Conservation (phyloP, 495 filamentous ascomycete genomes). For the Viridothelium virens region DNA sequence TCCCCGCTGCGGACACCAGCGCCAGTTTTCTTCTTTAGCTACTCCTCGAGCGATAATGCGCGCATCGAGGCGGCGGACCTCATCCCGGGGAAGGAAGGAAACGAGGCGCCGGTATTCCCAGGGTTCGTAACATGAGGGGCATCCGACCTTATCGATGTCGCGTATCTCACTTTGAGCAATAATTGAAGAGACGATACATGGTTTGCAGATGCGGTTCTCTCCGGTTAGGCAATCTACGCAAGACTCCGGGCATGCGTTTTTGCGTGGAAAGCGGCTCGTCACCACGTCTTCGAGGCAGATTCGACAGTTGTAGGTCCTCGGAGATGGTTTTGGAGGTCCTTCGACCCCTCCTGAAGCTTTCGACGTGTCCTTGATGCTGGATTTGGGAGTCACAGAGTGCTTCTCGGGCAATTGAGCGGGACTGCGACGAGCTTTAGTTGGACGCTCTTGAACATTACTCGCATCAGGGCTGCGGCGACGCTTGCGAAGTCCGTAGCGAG, state of each 20-base stretch:
- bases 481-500: conserved; percentile 3
- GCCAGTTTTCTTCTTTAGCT: background rate
- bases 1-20: background rate
- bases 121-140: background rate
- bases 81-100: background rate
- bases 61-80: background rate
- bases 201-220: conserved; percentile 1
- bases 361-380: background rate
- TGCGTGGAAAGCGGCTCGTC: background rate
- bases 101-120: background rate
- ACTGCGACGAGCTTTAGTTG: background rate
- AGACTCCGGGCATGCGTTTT: background rate
- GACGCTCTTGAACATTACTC: background rate
- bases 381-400: background rate
- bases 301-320: background rate
- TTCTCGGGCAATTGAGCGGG: no score
- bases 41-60: conserved; percentile 1
- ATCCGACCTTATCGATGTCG: background rate
- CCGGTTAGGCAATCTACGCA: conserved; percentile 2
- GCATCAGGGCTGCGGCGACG: background rate
- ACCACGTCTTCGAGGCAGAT: background rate
- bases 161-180: background rate
- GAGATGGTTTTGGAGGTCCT: background rate
- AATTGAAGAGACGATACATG: background rate
- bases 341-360: background rate